Conservation (phyloP, 106 monocot genomes). For the Allium cepa region DNA sequence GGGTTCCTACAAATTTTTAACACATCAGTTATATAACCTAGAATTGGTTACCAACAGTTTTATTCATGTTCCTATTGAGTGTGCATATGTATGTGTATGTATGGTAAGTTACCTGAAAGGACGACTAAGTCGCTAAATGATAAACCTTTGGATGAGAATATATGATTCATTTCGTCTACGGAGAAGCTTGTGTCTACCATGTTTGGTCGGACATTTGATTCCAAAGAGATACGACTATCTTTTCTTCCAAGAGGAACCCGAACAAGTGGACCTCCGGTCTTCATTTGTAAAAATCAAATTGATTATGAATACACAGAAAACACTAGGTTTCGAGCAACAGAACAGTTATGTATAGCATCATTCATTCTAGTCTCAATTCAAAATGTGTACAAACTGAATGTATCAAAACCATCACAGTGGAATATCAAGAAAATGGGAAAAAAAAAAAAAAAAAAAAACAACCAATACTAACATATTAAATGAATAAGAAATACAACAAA, state of each 20-base stretch:
- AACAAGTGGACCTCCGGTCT: conserved; percentile 74
- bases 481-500: too few relatives aligned
- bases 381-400: too few relatives aligned
- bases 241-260: conserved; percentile 47
- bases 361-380: too few relatives aligned
- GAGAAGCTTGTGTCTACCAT: conserved; percentile 83
- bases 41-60: conserved; percentile 49
- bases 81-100: conserved; percentile 32
- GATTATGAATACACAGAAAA: background rate
- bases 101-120: conserved; percentile 7
- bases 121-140: too few relatives aligned
- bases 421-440: too few relatives aligned
- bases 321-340: too few relatives aligned
- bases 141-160: conserved; percentile 13
- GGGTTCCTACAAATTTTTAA: conserved; percentile 5
- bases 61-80: conserved; percentile 53
- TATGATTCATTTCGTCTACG: conserved; percentile 47
- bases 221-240: conserved; percentile 45
- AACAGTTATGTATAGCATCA: too few relatives aligned
- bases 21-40: background rate
- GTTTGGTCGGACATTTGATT: conserved; percentile 63
- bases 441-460: too few relatives aligned
- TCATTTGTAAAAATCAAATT: background rate
- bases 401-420: too few relatives aligned
- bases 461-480: too few relatives aligned